These are phyloP conservation scores for Fagus crenata DNA, from an alignment of 306 rosid species.

Conservation along the genomic window DNA sequence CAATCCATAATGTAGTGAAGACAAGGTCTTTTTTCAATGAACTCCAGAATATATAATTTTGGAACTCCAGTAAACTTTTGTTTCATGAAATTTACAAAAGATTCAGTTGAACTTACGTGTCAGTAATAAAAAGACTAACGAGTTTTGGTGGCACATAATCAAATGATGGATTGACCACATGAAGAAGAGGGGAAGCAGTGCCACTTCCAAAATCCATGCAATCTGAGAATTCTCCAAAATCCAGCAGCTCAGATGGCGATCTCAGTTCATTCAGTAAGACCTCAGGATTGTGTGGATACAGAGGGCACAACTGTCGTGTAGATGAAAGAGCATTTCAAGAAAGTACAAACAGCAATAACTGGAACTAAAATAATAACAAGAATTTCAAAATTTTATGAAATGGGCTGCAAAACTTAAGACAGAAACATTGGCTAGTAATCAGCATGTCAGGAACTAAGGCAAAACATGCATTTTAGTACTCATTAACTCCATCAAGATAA, in stretches of 20 bases:
- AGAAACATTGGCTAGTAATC: background rate
- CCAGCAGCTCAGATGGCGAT: conserved; percentile 96
- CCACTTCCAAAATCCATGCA: conserved; percentile 79
- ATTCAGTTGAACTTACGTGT: conserved; percentile 72
- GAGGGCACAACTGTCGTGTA: conserved; percentile 76
- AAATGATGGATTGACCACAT: conserved; percentile 85
- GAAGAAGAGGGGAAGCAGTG: conserved; percentile 74
- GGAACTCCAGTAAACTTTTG: background rate
- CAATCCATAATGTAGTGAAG: background rate
- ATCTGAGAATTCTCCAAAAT: conserved; percentile 97
- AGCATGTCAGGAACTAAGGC: background rate
- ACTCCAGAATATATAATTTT: background rate
- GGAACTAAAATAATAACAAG: conserved; percentile 8
- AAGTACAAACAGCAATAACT: conserved; percentile 12
- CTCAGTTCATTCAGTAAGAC: conserved; percentile 84
- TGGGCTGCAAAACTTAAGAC: background rate
- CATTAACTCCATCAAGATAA: background rate
- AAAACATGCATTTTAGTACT: background rate
- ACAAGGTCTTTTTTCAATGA: background rate
- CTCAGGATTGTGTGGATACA: conserved; percentile 97
- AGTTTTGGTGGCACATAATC: conserved; percentile 95
- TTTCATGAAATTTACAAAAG: background rate
- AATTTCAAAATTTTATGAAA: background rate
- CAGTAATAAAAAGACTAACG: conserved; percentile 87
- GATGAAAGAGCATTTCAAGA: conserved; percentile 32